Conservation (phyloP, 805 yeast species). For the Candida cerambycidarum region DNA sequence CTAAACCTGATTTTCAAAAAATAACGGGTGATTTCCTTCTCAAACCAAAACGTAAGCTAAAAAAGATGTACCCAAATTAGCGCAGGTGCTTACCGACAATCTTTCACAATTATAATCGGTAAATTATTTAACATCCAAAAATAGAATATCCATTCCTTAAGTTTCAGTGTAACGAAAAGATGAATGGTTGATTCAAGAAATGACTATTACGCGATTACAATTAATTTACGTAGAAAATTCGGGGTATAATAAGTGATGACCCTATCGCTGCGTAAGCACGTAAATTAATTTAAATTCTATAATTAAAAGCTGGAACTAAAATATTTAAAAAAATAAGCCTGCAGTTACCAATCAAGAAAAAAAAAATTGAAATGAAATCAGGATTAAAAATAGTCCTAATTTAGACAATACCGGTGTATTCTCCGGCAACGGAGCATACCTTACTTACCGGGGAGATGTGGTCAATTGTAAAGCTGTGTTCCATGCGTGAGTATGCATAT, state of each 20-base stretch:
- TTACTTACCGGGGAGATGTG: not conserved
- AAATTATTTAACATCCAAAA: not conserved
- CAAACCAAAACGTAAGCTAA: too few relatives aligned
- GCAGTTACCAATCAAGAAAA: not conserved
- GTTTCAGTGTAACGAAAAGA: not conserved
- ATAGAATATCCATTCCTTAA: not conserved
- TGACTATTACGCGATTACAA: too few relatives aligned
- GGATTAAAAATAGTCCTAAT: slow-evolving; percentile 1
- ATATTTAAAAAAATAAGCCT: not conserved
- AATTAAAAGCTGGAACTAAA: not conserved
- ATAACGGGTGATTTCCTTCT: too few relatives aligned
- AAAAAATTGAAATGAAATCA: not conserved
- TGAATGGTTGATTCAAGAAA: too few relatives aligned
- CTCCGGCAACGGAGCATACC: not conserved
- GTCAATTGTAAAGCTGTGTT: slow-evolving; percentile 2
- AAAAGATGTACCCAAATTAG: too few relatives aligned
- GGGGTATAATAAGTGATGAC: too few relatives aligned
- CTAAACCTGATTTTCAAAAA: too few relatives aligned
- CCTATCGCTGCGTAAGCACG: too few relatives aligned
- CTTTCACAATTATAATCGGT: too few relatives aligned
- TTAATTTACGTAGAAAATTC: not conserved
- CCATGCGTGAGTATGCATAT: slow-evolving; percentile 7
- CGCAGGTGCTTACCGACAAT: not conserved
- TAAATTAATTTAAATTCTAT: too few relatives aligned
- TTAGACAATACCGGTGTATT: not conserved